Conservation (phyloP, 306 rosid species). For the Morella rubra region DNA sequence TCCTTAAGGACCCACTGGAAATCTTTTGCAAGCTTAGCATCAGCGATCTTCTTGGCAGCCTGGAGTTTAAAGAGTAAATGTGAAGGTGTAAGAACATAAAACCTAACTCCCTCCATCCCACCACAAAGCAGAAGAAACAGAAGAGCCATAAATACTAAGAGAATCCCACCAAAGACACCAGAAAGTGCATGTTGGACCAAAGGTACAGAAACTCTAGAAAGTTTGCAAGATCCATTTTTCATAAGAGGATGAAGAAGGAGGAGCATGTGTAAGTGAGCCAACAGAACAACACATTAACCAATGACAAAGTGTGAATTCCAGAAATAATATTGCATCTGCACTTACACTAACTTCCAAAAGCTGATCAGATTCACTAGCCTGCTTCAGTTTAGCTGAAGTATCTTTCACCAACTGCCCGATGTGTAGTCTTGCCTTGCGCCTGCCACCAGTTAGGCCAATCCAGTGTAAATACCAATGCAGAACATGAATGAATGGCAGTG, state of each 20-base stretch:
- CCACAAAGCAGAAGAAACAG: conserved; percentile 4
- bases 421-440: conserved; percentile 87
- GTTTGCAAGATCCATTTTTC: background rate
- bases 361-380: conserved; percentile 93
- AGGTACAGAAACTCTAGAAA: background rate
- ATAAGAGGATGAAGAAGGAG: background rate
- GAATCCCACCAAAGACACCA: background rate
- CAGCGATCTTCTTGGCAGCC: conserved; percentile 91
- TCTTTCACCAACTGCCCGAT: conserved; percentile 95
- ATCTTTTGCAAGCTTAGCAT: conserved; percentile 93
- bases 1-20: conserved; percentile 90
- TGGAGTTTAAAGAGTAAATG: conserved; percentile 36
- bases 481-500: background rate
- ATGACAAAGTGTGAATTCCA: background rate
- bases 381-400: conserved; percentile 82
- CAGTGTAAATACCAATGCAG: conserved; percentile 9
- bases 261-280: background rate
- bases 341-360: conserved; percentile 67
- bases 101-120: background rate
- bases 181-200: background rate
- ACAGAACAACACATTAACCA: background rate
- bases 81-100: conserved; percentile 19
- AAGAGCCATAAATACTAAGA: background rate
- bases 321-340: background rate
- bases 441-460: conserved; percentile 37